phyloP scores from a whole-genome alignment of 2,329 filamentous ascomycete genomes.

The Fusarium algeriense region DNA sequence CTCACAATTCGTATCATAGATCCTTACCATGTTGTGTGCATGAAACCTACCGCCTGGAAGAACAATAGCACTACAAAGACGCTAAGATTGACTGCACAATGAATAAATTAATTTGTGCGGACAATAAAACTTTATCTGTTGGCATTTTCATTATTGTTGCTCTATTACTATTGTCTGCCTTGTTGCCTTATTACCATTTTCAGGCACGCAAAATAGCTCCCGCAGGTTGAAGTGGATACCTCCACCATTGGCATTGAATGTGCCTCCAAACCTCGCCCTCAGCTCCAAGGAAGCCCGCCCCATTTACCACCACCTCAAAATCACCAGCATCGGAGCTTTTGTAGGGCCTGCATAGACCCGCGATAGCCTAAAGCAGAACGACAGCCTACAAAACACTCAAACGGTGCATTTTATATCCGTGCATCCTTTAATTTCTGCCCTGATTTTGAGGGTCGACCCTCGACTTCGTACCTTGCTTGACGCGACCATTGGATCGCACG shows the following conservation, averaged over 20 bases:
- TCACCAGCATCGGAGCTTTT: slow-evolving; percentile 35
- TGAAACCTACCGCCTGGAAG: background rate
- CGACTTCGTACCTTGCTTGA: slow-evolving; percentile 35
- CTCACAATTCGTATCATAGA: slow-evolving; percentile 5
- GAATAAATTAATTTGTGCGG: background rate
- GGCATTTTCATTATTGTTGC: slow-evolving; percentile 3
- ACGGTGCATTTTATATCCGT: background rate
- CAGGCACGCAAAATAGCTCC: slow-evolving; percentile 40
- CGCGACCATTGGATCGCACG: slow-evolving; percentile 47
- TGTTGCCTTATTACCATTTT: slow-evolving; percentile 50
- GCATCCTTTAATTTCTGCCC: slow-evolving; percentile 5
- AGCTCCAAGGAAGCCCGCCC: slow-evolving; percentile 35
- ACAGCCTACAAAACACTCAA: background rate
- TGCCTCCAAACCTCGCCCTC: slow-evolving; percentile 39
- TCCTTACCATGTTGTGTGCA: background rate
- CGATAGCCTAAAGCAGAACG: slow-evolving; percentile 20
- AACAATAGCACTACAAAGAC: background rate
- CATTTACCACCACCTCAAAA: slow-evolving; percentile 42
- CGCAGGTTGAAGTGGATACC: slow-evolving; percentile 42
- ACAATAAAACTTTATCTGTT: background rate
- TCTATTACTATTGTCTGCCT: slow-evolving; percentile 43
- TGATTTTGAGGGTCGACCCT: slow-evolving; percentile 15
- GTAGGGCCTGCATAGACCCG: slow-evolving; percentile 29
- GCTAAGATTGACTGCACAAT: no score
- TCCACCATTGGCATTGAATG: slow-evolving; percentile 38